Percentiles rank a stretch among this genome's conserved stretches.
These are phyloP conservation scores for Tripterygium wilfordii DNA, from an alignment of 177 flowering plant species.

Conservation along the genomic window DNA sequence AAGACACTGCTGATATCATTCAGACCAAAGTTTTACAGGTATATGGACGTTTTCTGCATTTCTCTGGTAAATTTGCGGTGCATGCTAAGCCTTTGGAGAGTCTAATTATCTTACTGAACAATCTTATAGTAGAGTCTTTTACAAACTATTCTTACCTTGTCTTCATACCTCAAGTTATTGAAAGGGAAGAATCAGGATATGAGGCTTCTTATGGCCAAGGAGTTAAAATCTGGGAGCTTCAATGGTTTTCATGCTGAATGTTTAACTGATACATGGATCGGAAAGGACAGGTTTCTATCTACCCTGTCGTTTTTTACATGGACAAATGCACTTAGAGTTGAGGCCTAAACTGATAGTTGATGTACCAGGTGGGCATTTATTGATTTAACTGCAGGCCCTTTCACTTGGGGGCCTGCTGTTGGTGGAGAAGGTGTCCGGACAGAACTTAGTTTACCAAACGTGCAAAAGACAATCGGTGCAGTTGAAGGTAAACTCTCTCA, in stretches of 20 bases:
- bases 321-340: slow-evolving; percentile 1
- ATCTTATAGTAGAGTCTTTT: too few species aligned
- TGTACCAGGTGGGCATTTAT: slow-evolving; percentile 87
- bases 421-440: slow-evolving; percentile 99
- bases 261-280: slow-evolving; percentile 95
- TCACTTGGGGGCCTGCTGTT: slow-evolving; percentile 98
- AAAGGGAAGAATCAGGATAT: slow-evolving; percentile 69
- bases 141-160: neutral
- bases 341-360: slow-evolving; percentile 8
- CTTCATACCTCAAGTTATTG: slow-evolving; percentile 37
- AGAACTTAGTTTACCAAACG: slow-evolving; percentile 83
- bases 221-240: slow-evolving; percentile 64
- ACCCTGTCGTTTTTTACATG: slow-evolving; percentile 12
- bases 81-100: neutral
- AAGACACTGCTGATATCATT: slow-evolving; percentile 53
- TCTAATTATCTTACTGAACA: neutral
- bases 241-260: slow-evolving; percentile 76
- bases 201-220: slow-evolving; percentile 57
- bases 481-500: slow-evolving; percentile 53
- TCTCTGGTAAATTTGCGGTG: neutral
- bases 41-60: slow-evolving; percentile 4
- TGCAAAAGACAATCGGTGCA: slow-evolving; percentile 83
- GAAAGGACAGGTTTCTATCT: slow-evolving; percentile 58
- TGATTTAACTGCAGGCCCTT: slow-evolving; percentile 97
- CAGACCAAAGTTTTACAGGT: slow-evolving; percentile 71